Evolutionary conservation across 441 rosid genomes (phyloP), one percentile per base, ranked within the genome.

Genomic region (Populus hybrid): DNA sequence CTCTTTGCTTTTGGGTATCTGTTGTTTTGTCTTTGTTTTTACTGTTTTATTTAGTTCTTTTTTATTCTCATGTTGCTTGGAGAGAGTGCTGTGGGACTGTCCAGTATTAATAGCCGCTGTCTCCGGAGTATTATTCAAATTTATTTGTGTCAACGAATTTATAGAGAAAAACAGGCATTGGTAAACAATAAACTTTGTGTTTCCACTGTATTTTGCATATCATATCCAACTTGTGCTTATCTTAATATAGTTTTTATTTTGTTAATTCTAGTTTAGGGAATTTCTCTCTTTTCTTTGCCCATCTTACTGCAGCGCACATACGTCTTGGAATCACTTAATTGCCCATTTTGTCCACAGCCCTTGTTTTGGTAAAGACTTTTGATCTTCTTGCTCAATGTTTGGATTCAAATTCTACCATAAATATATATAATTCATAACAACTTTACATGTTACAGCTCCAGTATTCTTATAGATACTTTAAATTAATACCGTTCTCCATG

Each of bases 51-150:
- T 11, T 23, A 3, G 4, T 77, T 35, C 56, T 14, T 40, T 64
- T 73, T 61, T 23, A 24, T 53, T 73, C 80, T 72, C 77, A 71
- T 79, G 77, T 81, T 85, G 88, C 83, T 88, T 79, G 91, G 87
- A n/a, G n/a, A n/a, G n/a, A 88, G 89, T 83, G 89, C 53, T 69
- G 88, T 76, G 93, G 85, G 87, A 82, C 95, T 85, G 89, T 83
- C 78, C 83, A 79, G 86, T 84, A 89, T 87, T 92, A 89, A 90
- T 92, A 88, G 83, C 94, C 90, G 89, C 73, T 90, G 95, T 93
- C 92, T 79, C 86, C 90, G 89, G 90, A 81, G 76, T 69, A 69
- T 26, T 74, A 74, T 77, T 83, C 77, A 75, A 82, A 77, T 82
- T 81, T 73, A 78, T 79, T 72, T 77, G 42, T 77, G 72, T 66